Evolutionary conservation across 2,329 filamentous ascomycete species (phyloP), one percentile per base, ranked within the genome.

Genomic region (Monosporascus sp.): DNA sequence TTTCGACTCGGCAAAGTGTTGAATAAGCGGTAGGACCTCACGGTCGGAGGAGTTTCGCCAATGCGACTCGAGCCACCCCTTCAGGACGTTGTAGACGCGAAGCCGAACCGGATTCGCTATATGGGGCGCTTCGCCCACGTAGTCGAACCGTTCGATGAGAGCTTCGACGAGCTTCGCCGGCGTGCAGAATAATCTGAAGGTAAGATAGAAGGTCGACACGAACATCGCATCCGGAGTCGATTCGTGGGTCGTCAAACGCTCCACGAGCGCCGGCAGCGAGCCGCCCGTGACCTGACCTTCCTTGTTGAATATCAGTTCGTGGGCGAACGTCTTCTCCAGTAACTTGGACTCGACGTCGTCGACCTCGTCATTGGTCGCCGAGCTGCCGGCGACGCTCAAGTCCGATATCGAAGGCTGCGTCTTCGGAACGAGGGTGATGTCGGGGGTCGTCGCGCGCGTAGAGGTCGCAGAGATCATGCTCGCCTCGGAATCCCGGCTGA

Each of bases 51-150:
- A 84, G 58, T 90, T 84, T 48, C 88, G 85, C 93, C 94, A 99
- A 71, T 99, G 91, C 7, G 89, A 94, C 73, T 97, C 94, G 20
- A 99, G 77, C 94, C 94, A 99, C 43, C 90, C 89, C 72, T 99
- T 99, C 79, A 99, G 91, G 53, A 91, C 87, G 68, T 99, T 97
- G 76, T 95, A 97, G 1, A 97, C 91, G 50, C 94, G 85, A 48
- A 99, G 76, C 49, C 92, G 86, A 22, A 97, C 93, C 0, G 93
- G 90, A 3, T 80, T 82, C 22, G 91, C 86, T 58, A 92, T 82
- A 54, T 85, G 81, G 22, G 85, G 83, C 48, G 86, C 88, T 55
- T 94, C 88, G 14, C 84, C 88, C 38, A 96, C 88, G 62, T 97
- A 96, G 55, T 97, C 90, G 69, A 96, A 99, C 31, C 95, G 86